phyloP scores from a whole-genome alignment of 495 filamentous ascomycete genomes.

The Saxophila tyrrhenica region DNA sequence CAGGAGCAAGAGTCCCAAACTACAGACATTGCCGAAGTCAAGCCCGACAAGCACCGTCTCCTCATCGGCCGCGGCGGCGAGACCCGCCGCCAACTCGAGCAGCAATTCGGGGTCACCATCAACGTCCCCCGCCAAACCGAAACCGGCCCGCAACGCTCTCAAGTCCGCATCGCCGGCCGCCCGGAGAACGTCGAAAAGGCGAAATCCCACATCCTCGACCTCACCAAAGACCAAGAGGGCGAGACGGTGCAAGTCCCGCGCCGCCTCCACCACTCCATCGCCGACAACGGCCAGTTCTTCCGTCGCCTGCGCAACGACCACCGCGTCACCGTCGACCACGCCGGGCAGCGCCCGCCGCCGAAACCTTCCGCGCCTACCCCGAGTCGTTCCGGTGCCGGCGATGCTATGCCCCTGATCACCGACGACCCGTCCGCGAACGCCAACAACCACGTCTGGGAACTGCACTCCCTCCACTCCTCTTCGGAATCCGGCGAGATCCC shows the following conservation, averaged over 20 bases:
- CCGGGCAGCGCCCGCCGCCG: conserved; percentile 59
- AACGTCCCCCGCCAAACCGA: conserved; percentile 71
- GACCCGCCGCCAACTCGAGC: conserved; percentile 71
- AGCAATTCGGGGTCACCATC: conserved; percentile 75
- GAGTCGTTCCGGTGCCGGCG: conserved; percentile 40
- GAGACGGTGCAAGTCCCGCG: conserved; percentile 74
- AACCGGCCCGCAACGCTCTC: conserved; percentile 52
- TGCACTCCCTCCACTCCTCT: conserved; percentile 45
- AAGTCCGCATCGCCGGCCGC: conserved; percentile 73
- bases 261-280: conserved; percentile 66
- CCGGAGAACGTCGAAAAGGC: conserved; percentile 69
- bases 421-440: conserved; percentile 53
- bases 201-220: conserved; percentile 64
- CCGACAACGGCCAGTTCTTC: conserved; percentile 89
- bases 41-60: conserved; percentile 74
- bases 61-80: conserved; percentile 90
- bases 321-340: conserved; percentile 82
- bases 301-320: conserved; percentile 69
- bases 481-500: conserved; percentile 59
- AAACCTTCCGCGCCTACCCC: conserved; percentile 42
- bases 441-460: conserved; percentile 67
- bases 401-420: conserved; percentile 72
- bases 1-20: conserved; percentile 67
- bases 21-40: conserved; percentile 63
- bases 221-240: conserved; percentile 78